Conservation (phyloP, 768 basidiomycete genomes). For the Tylopilus sp. region DNA sequence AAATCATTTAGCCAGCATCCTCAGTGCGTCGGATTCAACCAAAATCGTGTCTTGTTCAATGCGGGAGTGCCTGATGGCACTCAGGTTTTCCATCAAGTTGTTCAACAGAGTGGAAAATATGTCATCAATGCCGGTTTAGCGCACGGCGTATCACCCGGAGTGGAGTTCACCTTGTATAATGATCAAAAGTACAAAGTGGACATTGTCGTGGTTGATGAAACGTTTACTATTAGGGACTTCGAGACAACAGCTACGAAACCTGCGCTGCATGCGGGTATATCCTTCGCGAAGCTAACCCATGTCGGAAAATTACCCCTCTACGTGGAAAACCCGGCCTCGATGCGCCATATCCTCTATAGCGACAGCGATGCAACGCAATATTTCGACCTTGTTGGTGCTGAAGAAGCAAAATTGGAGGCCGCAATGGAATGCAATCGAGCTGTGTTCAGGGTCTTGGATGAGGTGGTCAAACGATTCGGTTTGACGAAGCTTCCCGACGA, state of each 20-base stretch:
- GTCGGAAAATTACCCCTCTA: conserved; percentile 4
- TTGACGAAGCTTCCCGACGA: neutral
- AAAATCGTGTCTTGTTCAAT: conserved; percentile 16
- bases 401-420: conserved; percentile 1
- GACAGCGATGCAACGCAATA: neutral
- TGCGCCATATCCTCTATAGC: neutral
- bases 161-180: conserved; percentile 21
- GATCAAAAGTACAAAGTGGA: neutral
- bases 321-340: neutral
- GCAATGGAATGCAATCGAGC: neutral
- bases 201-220: conserved; percentile 3
- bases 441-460: conserved; percentile 8
- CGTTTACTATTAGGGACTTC: conserved; percentile 12
- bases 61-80: conserved; percentile 10
- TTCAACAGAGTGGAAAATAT: neutral
- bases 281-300: conserved; percentile 1
- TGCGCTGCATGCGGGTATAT: neutral
- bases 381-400: neutral
- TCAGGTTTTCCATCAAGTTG: conserved; percentile 5
- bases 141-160: conserved; percentile 21
- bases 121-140: conserved; percentile 26
- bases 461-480: neutral
- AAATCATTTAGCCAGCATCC: conserved; percentile 27
- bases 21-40: conserved; percentile 26
- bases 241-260: conserved; percentile 2